Percentiles rank a stretch among this genome's conserved stretches.
Conservation (phyloP, 306 rosid species). For the Abrus pulchellus region DNA sequence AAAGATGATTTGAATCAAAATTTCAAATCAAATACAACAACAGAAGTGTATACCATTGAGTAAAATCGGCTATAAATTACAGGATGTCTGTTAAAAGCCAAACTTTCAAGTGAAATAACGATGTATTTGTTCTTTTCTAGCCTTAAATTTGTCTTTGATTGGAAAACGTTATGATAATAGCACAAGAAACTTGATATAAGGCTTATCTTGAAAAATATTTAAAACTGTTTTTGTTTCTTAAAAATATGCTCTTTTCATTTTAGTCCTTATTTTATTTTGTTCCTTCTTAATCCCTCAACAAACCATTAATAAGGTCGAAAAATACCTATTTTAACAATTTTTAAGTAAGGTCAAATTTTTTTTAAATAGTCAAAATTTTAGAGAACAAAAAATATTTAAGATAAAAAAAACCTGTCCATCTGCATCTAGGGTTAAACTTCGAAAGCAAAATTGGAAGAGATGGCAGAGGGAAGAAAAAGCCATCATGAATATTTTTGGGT, state of each 20-base stretch:
- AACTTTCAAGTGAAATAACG: background rate
- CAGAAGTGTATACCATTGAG: too few relatives aligned
- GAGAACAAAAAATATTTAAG: background rate
- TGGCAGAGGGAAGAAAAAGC: background rate
- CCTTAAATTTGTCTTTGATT: background rate
- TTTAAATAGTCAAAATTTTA: background rate
- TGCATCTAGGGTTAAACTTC: background rate
- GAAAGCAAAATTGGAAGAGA: background rate
- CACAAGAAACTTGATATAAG: background rate
- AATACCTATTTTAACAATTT: background rate
- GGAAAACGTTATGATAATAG: background rate
- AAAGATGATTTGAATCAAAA: background rate
- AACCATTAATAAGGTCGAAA: background rate
- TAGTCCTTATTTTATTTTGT: too few relatives aligned
- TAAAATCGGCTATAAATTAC: too few relatives aligned
- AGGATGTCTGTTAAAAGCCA: too few relatives aligned
- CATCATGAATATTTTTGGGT: background rate
- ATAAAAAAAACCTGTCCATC: background rate
- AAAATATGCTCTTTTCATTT: background rate
- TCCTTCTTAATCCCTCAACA: background rate
- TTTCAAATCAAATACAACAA: background rate
- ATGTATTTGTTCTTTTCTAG: too few relatives aligned
- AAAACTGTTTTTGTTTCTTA: background rate
- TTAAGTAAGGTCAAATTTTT: too few relatives aligned
- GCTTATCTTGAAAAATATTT: background rate